Conservation (phyloP, 106 monocot genomes). For the Dioscorea dumetorum region DNA sequence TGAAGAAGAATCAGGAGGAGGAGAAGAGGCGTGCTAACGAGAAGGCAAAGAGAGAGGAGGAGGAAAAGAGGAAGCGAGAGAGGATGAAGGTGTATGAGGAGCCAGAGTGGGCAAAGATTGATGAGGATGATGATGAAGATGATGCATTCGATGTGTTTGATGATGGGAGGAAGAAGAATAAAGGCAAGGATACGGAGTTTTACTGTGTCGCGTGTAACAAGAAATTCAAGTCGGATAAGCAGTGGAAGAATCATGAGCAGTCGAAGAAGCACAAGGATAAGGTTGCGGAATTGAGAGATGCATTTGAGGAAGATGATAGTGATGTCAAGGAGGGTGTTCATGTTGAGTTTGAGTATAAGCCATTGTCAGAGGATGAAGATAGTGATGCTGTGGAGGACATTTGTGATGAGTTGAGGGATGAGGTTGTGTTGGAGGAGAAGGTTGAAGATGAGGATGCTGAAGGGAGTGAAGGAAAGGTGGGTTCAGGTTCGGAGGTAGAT, state of each 20-base stretch:
- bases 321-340: conserved; percentile 11
- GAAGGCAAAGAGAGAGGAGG: conserved; percentile 69
- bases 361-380: conserved; percentile 19
- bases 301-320: conserved; percentile 55
- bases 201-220: conserved; percentile 92
- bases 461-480: neutral
- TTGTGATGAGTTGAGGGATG: conserved; percentile 42
- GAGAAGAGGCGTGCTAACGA: conserved; percentile 52
- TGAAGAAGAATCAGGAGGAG: conserved; percentile 67
- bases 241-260: conserved; percentile 99
- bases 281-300: conserved; percentile 55
- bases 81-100: conserved; percentile 59
- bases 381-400: conserved; percentile 29
- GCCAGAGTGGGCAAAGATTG: conserved; percentile 67
- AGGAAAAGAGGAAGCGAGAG: conserved; percentile 69
- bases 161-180: conserved; percentile 25
- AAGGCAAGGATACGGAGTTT: conserved; percentile 38
- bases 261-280: conserved; percentile 94
- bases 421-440: conserved; percentile 24
- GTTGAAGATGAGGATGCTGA: conserved; percentile 17
- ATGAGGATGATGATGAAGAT: conserved; percentile 27
- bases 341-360: conserved; percentile 33
- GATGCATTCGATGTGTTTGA: conserved; percentile 15
- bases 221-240: conserved; percentile 96
- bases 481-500: neutral